Base-by-base conservation (phyloP, 2,329 filamentous ascomycete genomes). In the Xylariaceae sp. region DNA sequence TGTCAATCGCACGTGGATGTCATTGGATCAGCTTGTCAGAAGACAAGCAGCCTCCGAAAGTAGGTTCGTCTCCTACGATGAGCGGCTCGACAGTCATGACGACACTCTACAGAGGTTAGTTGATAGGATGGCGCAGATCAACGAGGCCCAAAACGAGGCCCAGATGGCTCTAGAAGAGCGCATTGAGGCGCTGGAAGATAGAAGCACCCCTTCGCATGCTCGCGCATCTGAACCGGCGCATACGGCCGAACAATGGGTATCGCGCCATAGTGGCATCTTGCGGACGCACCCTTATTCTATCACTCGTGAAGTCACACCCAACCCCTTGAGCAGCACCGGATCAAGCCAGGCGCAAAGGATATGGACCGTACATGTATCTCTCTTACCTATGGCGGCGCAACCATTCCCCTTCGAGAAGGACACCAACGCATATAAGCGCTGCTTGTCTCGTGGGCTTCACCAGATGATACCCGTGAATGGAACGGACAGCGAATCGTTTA, bases 371-470 rank as follows among this genome's bases (percentile, higher is more conserved):
- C 82, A 85, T 65, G 75, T 86, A 42, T 85, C 83, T 2, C 76
- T 86, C 10, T 74, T 86, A 44, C 83, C 83, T 3, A 79, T 77
- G 51, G 75, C 74, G 10, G 76, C 76, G 39, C 78, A 81, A 58
- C 79, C 82, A 3, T 84, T 85, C 63, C 83, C 83, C 0, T 86
- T 85, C 67, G 83, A 85, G 70, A 82, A 83, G 67, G 82, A 85
- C 64, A 85, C 82, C 11, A 80, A 76, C 47, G 82, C 82, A 3
- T 86, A 86, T 70, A 84, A 84, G 67, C 77, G 83, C 49, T 85
- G 82, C 50, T 74, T 85, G 3, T 86, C 83, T 11, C 80, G 83
- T 13, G 83, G 83, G 2, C 76, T 85, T 50, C 83, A 85, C 65
- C 80, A 79, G 60, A 80, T 83, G 72, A 75, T 85, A 15, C 80